These are phyloP conservation scores for Fusarium cicatricum DNA, from an alignment of 2,329 filamentous ascomycete genomes.

Conservation along the genomic window DNA sequence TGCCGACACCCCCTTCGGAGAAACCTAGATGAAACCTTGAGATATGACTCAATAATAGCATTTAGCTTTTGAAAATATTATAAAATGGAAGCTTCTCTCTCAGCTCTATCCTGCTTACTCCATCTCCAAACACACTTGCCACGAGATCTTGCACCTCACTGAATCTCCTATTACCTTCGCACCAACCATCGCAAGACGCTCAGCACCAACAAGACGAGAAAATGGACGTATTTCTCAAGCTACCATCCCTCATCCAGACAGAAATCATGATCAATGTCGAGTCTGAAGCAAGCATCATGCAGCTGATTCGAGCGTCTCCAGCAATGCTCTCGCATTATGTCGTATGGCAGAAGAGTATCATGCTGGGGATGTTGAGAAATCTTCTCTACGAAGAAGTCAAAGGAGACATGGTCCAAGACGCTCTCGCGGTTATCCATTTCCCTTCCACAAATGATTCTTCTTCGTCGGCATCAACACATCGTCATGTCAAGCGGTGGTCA, in stretches of 20 bases:
- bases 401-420: neutral
- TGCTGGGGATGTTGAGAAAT: neutral
- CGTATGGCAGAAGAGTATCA: neutral
- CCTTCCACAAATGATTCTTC: neutral
- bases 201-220: too few species aligned
- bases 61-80: too few species aligned
- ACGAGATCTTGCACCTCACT: too few species aligned
- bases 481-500: neutral
- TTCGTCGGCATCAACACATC: too few species aligned
- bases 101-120: too few species aligned
- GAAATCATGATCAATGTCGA: conserved; percentile 3
- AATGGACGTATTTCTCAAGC: neutral
- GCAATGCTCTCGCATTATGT: conserved; percentile 5
- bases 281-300: neutral
- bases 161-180: too few species aligned
- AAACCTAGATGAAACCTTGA: too few species aligned
- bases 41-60: too few species aligned
- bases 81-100: too few species aligned
- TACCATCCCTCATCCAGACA: neutral
- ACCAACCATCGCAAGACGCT: too few species aligned
- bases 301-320: conserved; percentile 1
- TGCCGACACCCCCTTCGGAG: too few species aligned
- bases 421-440: neutral
- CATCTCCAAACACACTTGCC: too few species aligned
- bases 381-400: neutral